Conservation (phyloP, 1,284 basidiomycete genomes). For the Cryptococcus jaspeensis region DNA sequence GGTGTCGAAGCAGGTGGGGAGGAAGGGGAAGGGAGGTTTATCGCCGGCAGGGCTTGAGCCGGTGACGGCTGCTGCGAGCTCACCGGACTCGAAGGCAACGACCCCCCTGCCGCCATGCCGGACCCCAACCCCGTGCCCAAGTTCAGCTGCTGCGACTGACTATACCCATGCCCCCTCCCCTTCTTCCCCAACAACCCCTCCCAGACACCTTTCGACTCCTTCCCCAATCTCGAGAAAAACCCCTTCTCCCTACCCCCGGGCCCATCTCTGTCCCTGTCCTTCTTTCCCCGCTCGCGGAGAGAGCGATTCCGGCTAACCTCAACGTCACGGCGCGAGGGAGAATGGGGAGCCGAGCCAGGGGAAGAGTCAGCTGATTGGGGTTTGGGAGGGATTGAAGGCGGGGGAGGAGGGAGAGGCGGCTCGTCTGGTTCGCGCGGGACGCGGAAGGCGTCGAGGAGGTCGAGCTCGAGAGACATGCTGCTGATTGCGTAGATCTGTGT, state of each 20-base stretch:
- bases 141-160: no score
- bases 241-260: slow-evolving; percentile 9
- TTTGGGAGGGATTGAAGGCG: background rate
- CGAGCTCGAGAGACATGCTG: slow-evolving; percentile 32
- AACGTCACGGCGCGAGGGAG: background rate
- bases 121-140: no score
- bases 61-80: no score
- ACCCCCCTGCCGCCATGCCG: no score
- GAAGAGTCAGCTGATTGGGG: background rate
- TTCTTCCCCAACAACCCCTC: slow-evolving; percentile 23
- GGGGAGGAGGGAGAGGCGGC: slow-evolving; percentile 12
- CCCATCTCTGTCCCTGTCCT: background rate
- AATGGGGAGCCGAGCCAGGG: background rate
- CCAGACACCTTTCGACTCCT: slow-evolving; percentile 25
- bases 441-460: slow-evolving; percentile 32
- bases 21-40: background rate
- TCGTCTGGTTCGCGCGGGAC: slow-evolving; percentile 29
- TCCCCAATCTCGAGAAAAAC: slow-evolving; percentile 29
- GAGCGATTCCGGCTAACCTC: background rate
- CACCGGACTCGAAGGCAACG: no score
- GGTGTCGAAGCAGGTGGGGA: no score
- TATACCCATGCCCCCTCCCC: no score
- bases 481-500: slow-evolving; percentile 32
- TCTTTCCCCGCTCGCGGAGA: background rate
- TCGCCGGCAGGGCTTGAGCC: no score